Percentiles rank a stretch among this genome's conserved stretches.
phyloP scores from a whole-genome alignment of 2,329 filamentous ascomycete genomes.

The Alternaria infectoria region DNA sequence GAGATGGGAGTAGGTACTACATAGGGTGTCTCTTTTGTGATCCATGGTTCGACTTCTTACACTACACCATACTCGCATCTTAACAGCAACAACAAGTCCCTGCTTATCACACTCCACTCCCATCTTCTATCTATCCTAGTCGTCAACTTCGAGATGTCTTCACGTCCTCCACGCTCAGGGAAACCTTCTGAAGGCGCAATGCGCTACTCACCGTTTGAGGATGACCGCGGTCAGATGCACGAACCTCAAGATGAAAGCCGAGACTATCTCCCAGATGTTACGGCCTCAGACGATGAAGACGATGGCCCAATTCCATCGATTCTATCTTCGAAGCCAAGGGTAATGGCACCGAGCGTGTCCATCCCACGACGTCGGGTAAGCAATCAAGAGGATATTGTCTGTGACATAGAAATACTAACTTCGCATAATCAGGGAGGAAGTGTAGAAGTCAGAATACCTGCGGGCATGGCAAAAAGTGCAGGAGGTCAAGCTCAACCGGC shows the following conservation, averaged over 20 bases:
- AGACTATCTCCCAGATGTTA: not conserved
- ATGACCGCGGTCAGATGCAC: not conserved
- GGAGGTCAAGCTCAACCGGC: fast-evolving
- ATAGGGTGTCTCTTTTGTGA: not conserved
- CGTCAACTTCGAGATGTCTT: not conserved
- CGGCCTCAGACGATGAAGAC: not conserved
- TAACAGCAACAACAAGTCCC: not conserved
- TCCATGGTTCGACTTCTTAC: not conserved
- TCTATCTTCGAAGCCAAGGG: fast-evolving
- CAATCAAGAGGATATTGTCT: not conserved
- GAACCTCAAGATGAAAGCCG: fast-evolving
- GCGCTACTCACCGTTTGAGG: not conserved
- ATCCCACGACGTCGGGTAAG: not conserved
- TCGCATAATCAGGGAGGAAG: not conserved
- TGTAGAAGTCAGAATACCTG: not conserved
- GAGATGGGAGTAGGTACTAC: not conserved
- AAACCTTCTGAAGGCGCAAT: not conserved
- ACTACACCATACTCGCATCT: too few relatives aligned
- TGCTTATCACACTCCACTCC: fast-evolving
- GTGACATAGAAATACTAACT: not conserved
- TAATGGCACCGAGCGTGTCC: not conserved
- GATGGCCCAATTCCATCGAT: not conserved
- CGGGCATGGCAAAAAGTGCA: not conserved
- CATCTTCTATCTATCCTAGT: not conserved
- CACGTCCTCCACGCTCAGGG: not conserved